These are phyloP conservation scores for Alternaria postmessia DNA, from an alignment of 2,329 filamentous ascomycete genomes.

Conservation along the genomic window DNA sequence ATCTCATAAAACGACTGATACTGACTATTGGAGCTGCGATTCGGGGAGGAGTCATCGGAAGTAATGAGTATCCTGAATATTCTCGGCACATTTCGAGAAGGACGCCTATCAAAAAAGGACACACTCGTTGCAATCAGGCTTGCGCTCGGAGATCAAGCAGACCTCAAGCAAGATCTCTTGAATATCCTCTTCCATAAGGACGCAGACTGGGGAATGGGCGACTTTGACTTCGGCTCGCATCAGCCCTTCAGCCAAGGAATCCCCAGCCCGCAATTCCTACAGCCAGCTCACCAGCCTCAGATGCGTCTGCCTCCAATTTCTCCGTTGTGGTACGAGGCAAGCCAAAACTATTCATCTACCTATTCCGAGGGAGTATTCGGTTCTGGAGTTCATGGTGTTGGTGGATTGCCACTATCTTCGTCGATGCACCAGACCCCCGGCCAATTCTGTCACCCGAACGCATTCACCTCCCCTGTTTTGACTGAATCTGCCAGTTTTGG, in stretches of 20 bases:
- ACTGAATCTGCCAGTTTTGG: not conserved
- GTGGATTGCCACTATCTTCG: not conserved
- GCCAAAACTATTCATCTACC: not conserved
- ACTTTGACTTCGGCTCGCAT: constrained; percentile 34
- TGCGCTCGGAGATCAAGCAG: constrained; percentile 25
- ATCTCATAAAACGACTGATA: not conserved
- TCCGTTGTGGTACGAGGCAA: constrained; percentile 18
- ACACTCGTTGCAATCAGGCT: constrained; percentile 27
- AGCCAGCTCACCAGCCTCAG: constrained; percentile 36
- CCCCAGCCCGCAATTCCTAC: constrained; percentile 30
- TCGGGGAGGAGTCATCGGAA: constrained; percentile 35
- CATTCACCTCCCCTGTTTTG: not conserved
- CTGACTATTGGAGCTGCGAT: constrained; percentile 22
- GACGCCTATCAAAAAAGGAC: constrained; percentile 32
- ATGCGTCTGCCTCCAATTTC: constrained; percentile 28
- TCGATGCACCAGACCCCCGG: not conserved
- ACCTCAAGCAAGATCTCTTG: constrained; percentile 35
- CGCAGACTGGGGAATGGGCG: constrained; percentile 28
- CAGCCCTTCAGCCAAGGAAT: constrained; percentile 1
- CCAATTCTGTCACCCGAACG: not conserved
- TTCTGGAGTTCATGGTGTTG: not conserved
- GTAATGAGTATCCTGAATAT: constrained; percentile 23
- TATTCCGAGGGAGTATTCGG: not conserved
- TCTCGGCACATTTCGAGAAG: constrained; percentile 27
- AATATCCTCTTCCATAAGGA: constrained; percentile 35